phyloP scores from a whole-genome alignment of 352 stramenopile species.

The Globisporangium canariense region DNA sequence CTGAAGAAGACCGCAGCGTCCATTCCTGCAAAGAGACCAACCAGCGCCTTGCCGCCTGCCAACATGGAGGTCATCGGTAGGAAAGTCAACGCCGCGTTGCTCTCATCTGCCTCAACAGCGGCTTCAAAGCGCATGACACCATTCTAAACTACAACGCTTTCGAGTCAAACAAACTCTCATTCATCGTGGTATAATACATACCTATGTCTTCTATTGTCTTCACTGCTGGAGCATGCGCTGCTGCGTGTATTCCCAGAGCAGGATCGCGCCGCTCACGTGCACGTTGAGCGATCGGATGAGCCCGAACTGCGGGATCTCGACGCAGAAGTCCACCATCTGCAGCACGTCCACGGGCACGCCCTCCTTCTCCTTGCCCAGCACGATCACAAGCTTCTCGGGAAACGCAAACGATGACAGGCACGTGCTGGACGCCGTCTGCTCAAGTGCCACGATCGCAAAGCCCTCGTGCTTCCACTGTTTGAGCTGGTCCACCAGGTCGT shows the following conservation, averaged over 20 bases:
- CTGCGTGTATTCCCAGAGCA: slow-evolving; percentile 96
- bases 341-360: slow-evolving; percentile 95
- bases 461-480: slow-evolving; percentile 79
- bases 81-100: slow-evolving; percentile 3
- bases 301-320: slow-evolving; percentile 97
- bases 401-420: slow-evolving; percentile 84
- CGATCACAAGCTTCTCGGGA: slow-evolving; percentile 89
- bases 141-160: not conserved
- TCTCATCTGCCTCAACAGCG: not conserved
- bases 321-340: slow-evolving; percentile 93
- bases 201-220: not conserved
- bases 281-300: slow-evolving; percentile 97
- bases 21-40: slow-evolving; percentile 1
- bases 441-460: slow-evolving; percentile 92
- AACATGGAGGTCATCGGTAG: slow-evolving; percentile 15
- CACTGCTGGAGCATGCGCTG: slow-evolving; percentile 53
- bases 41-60: not conserved
- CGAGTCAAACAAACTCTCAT: not conserved
- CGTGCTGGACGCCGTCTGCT: slow-evolving; percentile 92
- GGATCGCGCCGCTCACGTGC: slow-evolving; percentile 94
- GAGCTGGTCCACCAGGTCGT: slow-evolving; percentile 33
- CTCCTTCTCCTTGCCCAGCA: slow-evolving; percentile 96
- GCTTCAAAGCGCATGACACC: not conserved
- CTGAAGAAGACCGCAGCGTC: not conserved
- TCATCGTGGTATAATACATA: no score